These are phyloP conservation scores for Coemansia sp. DNA, from an alignment of 192 early-diverging fungal species.

Conservation along the genomic window DNA sequence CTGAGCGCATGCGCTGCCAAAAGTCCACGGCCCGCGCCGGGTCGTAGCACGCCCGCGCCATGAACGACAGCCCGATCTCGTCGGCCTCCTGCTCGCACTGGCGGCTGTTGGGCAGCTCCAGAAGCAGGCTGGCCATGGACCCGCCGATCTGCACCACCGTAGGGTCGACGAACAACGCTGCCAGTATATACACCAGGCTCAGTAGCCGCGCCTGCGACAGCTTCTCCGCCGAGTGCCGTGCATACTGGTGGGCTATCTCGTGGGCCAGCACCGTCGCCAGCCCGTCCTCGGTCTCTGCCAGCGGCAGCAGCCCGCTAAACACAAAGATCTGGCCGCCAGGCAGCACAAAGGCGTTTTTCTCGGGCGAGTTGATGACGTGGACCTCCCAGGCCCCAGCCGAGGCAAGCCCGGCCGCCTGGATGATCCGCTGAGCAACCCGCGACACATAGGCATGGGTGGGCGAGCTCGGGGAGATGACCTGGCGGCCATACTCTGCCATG, in stretches of 20 bases:
- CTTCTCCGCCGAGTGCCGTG: constrained; percentile 88
- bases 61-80: constrained; percentile 77
- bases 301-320: constrained; percentile 85
- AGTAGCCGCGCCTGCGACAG: constrained; percentile 66
- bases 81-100: constrained; percentile 92
- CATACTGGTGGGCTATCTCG: constrained; percentile 90
- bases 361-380: constrained; percentile 75
- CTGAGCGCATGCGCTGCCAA: constrained; percentile 78
- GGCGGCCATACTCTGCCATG: constrained; percentile 55
- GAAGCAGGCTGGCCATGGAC: constrained; percentile 60
- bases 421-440: constrained; percentile 62
- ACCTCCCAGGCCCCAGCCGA: constrained; percentile 90
- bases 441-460: constrained; percentile 60
- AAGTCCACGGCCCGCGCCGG: constrained; percentile 69
- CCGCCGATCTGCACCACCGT: constrained; percentile 52
- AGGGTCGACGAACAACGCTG: constrained; percentile 66
- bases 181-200: constrained; percentile 52
- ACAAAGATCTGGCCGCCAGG: constrained; percentile 97
- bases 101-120: constrained; percentile 82
- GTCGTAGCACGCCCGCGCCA: constrained; percentile 91
- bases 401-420: constrained; percentile 63
- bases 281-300: constrained; percentile 75
- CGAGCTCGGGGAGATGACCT: constrained; percentile 66
- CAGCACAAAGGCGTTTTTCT: constrained; percentile 91
- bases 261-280: constrained; percentile 92